These are phyloP conservation scores for Lachancea lanzarotensis DNA, from an alignment of 805 yeast genomes.

Conservation along the genomic window DNA sequence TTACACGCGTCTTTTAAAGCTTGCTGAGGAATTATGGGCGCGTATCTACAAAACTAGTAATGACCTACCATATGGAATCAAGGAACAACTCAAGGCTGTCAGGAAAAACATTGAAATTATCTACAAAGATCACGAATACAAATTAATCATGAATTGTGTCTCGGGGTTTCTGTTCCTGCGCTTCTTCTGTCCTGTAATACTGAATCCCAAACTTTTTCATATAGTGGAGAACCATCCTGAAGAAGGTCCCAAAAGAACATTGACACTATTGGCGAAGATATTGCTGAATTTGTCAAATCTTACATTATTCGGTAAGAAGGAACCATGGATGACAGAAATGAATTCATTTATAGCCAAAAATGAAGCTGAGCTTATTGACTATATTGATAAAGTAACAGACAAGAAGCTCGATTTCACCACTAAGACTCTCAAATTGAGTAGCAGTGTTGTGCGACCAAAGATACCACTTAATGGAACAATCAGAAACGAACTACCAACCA, in stretches of 20 bases:
- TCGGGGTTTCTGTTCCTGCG: conserved; percentile 80
- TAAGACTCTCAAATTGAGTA: conserved; percentile 49
- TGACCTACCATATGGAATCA: conserved; percentile 66
- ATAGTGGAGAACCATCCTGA: conserved; percentile 64
- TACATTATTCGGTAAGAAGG: conserved; percentile 70
- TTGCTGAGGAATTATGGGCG: conserved; percentile 58
- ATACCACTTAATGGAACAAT: conserved; percentile 42
- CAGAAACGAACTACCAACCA: conserved; percentile 56
- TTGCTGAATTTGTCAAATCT: conserved; percentile 75
- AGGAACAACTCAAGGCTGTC: conserved; percentile 54
- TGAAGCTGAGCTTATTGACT: conserved; percentile 53
- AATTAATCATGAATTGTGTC: conserved; percentile 58
- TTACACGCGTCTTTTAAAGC: conserved; percentile 41
- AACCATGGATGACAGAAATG: conserved; percentile 67
- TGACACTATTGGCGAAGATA: conserved; percentile 75
- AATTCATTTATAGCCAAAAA: conserved; percentile 60
- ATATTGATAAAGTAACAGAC: conserved; percentile 66
- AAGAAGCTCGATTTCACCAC: conserved; percentile 60
- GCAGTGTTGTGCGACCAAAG: conserved; percentile 51
- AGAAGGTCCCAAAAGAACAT: conserved; percentile 65
- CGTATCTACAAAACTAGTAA: conserved; percentile 58
- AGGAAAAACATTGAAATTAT: conserved; percentile 55
- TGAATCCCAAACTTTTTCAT: conserved; percentile 82
- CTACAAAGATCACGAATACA: conserved; percentile 46
- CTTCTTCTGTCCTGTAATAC: conserved; percentile 82